Percentiles rank a stretch among this genome's conserved stretches.
These are phyloP conservation scores for Spergularia bocconei DNA, from an alignment of 148 eudicot genomes.

Conservation along the genomic window DNA sequence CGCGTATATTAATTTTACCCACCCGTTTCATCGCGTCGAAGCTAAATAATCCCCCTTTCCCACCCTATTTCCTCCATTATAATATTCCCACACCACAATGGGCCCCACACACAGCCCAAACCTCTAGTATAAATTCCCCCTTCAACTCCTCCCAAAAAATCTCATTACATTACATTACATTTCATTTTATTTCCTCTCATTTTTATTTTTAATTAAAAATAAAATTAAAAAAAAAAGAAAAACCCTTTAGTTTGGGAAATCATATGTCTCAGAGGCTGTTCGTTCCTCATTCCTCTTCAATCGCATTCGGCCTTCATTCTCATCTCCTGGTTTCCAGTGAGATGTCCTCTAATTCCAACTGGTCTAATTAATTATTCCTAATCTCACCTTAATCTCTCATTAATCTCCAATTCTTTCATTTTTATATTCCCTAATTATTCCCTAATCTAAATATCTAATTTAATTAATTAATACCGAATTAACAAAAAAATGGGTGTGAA, in stretches of 20 bases:
- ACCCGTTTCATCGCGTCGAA: slow-evolving; percentile 23
- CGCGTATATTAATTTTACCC: background rate
- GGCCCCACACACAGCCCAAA: too few species aligned
- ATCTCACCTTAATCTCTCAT: background rate
- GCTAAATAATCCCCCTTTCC: slow-evolving; percentile 14
- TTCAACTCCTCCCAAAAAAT: background rate
- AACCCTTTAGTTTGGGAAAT: background rate
- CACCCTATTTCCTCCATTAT: background rate
- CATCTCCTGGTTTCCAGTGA: slow-evolving; percentile 76
- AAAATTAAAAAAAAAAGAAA: too few species aligned
- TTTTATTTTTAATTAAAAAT: background rate
- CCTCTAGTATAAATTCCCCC: slow-evolving; percentile 5
- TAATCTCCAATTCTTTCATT: background rate
- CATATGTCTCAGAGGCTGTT: slow-evolving; percentile 73
- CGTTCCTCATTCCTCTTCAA: slow-evolving; percentile 64
- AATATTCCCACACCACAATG: background rate
- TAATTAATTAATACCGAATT: background rate
- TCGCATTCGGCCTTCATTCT: slow-evolving; percentile 63
- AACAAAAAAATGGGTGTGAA: slow-evolving; percentile 50
- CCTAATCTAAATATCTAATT: too few species aligned
- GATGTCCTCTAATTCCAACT: slow-evolving; percentile 57
- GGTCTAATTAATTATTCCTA: slow-evolving; percentile 12
- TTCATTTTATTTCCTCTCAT: background rate
- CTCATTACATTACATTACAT: background rate
- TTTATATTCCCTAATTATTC: background rate